A percentile compares a stretch with the other conserved stretches of the same genome.
Evolutionary conservation across 2,329 filamentous ascomycete species (phyloP).

Genomic region (Calonectria pseudoreteaudii): DNA sequence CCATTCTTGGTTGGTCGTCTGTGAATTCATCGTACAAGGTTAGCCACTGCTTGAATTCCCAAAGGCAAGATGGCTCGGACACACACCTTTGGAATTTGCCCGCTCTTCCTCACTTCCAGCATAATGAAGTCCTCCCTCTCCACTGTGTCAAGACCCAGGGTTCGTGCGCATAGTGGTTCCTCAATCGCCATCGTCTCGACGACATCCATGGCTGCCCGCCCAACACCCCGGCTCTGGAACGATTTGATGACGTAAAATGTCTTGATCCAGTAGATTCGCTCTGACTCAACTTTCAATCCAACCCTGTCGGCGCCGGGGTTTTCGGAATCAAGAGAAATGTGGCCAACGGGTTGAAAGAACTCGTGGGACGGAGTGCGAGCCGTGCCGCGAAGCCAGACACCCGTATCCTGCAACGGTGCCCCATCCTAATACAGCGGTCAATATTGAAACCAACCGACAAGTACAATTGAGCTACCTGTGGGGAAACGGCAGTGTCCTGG

Average conservation of each 20-base stretch:
- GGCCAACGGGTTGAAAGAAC: slow-evolving; percentile 36
- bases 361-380: slow-evolving; percentile 27
- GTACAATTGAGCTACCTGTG: slow-evolving; percentile 5
- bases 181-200: slow-evolving; percentile 42
- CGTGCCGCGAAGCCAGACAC: slow-evolving; percentile 25
- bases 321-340: slow-evolving; percentile 40
- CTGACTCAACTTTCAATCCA: slow-evolving; percentile 30
- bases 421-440: slow-evolving; percentile 23
- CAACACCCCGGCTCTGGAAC: slow-evolving; percentile 42
- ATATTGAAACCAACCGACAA: fast-evolving
- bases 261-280: slow-evolving; percentile 46
- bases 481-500: slow-evolving; percentile 30
- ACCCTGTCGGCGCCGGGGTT: slow-evolving; percentile 28
- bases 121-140: slow-evolving; percentile 36
- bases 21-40: not conserved
- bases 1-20: slow-evolving; percentile 46
- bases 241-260: slow-evolving; percentile 42
- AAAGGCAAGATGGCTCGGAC: not conserved
- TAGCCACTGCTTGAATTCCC: not conserved
- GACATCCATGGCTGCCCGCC: slow-evolving; percentile 45
- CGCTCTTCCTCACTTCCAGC: slow-evolving; percentile 1
- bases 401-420: slow-evolving; percentile 30
- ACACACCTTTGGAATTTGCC: slow-evolving; percentile 23
- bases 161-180: slow-evolving; percentile 39
- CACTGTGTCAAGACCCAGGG: slow-evolving; percentile 43